Evolutionary conservation across 106 monocot species (phyloP), one percentile per base, ranked within the genome.

Genomic region (Narthecium ossifragum): DNA sequence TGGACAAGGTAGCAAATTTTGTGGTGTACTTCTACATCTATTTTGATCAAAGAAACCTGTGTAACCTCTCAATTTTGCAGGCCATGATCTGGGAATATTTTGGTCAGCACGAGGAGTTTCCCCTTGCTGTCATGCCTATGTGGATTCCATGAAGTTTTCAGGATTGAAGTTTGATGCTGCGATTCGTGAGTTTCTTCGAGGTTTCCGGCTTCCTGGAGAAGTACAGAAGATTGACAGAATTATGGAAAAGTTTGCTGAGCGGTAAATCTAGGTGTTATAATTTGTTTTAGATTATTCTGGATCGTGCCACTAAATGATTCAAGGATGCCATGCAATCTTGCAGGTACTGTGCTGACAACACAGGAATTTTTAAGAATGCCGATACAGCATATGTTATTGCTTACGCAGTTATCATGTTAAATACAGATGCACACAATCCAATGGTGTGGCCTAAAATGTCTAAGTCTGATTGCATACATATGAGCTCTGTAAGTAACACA

Each of bases 221-320:
- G 98, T 91, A 55, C 98, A 98, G 59, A 98, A 98, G 60, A 98
- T 98, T 68, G 98, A 98, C 69, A 80, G 90, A 28, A 88, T 98
- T 60, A 98, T 98, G 87, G 98, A 98, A 69, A 98, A 98, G 52
- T 98, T 98, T 84, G 91, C 98, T 66, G 98, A 90, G 60, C 78
- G 98, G 90, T 96, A 88, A 50, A 21, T 55, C n/a, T n/a, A n/a
- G n/a, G n/a, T n/a, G n/a, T n/a, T n/a, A n/a, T n/a, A n/a, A n/a
- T 15, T 36, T 46, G 2, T 24, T 15, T 58, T 13, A 6, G 6
- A 12, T 22, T 7, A 37, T 46, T 25, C 9, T 46, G 30, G 26
- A 31, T 6, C 36, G 25, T 17, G 17, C 15, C 61, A 2, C 32
- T 55, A 26, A 17, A 52, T 39, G 15, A 27, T 11, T 18, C 51